Evolutionary conservation across 139 green algal genomes (phyloP).

Genomic region (Picochlorum costavermella): DNA sequence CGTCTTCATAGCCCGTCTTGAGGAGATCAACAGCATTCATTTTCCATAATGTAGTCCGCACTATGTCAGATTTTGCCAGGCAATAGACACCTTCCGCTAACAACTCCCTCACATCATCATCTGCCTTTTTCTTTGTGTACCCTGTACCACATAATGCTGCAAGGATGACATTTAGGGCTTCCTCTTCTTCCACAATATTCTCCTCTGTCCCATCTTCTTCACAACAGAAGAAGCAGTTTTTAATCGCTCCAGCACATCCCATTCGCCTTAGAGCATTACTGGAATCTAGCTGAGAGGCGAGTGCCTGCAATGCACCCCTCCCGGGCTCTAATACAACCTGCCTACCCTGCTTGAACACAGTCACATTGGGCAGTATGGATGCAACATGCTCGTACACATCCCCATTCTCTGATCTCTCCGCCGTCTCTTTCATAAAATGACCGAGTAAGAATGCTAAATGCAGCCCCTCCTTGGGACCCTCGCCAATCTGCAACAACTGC

Average conservation of each 20-base stretch:
- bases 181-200: slow-evolving; percentile 24
- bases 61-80: slow-evolving; percentile 32
- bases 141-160: slow-evolving; percentile 33
- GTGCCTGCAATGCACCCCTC: slow-evolving; percentile 44
- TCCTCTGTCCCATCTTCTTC: slow-evolving; percentile 40
- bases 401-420: background rate
- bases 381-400: slow-evolving; percentile 62
- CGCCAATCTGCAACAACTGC: slow-evolving; percentile 54
- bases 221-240: slow-evolving; percentile 48
- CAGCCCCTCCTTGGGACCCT: slow-evolving; percentile 41
- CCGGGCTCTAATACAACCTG: slow-evolving; percentile 62
- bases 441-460: slow-evolving; percentile 53
- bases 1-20: slow-evolving; percentile 54
- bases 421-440: slow-evolving; percentile 35
- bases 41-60: slow-evolving; percentile 53
- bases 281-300: slow-evolving; percentile 39
- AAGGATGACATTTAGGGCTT: slow-evolving; percentile 42
- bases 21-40: slow-evolving; percentile 47
- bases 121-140: slow-evolving; percentile 12
- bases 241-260: slow-evolving; percentile 40
- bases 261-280: slow-evolving; percentile 31
- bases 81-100: slow-evolving; percentile 59
- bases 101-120: slow-evolving; percentile 38
- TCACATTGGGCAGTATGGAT: slow-evolving; percentile 64
- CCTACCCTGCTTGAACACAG: slow-evolving; percentile 35